These are phyloP conservation scores for Fusarium chuoi DNA, from an alignment of 2,329 filamentous ascomycete genomes.

Conservation along the genomic window DNA sequence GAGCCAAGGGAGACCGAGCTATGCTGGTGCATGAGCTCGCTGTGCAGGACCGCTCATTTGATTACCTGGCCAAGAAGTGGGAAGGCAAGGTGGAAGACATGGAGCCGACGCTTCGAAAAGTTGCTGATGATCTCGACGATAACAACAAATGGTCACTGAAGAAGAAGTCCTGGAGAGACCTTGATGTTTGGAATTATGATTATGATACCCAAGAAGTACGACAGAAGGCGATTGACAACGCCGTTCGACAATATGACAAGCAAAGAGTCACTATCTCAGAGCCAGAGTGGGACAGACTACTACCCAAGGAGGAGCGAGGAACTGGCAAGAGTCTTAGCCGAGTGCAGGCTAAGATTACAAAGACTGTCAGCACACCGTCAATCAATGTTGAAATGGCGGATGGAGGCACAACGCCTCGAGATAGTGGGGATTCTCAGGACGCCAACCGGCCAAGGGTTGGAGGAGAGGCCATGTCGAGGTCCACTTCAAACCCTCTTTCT, in stretches of 20 bases:
- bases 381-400: constrained; percentile 63
- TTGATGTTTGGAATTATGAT: constrained; percentile 71
- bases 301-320: constrained; percentile 67
- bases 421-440: constrained; percentile 47
- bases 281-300: constrained; percentile 69
- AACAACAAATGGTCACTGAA: constrained; percentile 65
- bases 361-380: constrained; percentile 58
- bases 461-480: constrained; percentile 59
- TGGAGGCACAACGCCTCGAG: constrained; percentile 55
- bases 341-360: constrained; percentile 68
- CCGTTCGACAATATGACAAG: constrained; percentile 68
- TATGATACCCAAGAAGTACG: constrained; percentile 65
- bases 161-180: constrained; percentile 69
- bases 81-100: constrained; percentile 65
- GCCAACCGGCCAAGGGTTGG: constrained; percentile 47
- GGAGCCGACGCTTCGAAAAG: constrained; percentile 64
- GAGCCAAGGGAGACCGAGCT: constrained; percentile 63
- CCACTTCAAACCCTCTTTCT: constrained; percentile 61
- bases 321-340: constrained; percentile 70
- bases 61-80: constrained; percentile 62
- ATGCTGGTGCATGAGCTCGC: constrained; percentile 71
- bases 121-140: constrained; percentile 62
- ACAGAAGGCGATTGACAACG: constrained; percentile 70
- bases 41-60: constrained; percentile 60
- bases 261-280: constrained; percentile 66